A percentile compares a stretch with the other conserved stretches of the same genome.
Conservation (phyloP, 106 monocot species). For the Dioscorea zingiberensis region DNA sequence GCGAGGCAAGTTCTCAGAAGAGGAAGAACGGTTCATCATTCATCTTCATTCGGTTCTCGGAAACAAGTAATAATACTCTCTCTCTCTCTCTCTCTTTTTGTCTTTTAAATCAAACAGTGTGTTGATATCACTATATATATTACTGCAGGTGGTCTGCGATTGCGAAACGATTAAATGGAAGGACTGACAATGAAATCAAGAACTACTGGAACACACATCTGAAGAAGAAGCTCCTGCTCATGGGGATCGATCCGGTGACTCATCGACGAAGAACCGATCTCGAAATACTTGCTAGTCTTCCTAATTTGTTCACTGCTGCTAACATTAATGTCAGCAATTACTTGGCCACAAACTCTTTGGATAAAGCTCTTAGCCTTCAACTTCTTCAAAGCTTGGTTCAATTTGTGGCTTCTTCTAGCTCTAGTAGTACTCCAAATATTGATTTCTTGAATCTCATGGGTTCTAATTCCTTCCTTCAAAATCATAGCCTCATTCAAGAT, state of each 20-base stretch:
- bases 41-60: slow-evolving; percentile 51
- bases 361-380: slow-evolving; percentile 20
- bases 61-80: slow-evolving; percentile 33
- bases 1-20: slow-evolving; percentile 50
- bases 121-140: not conserved
- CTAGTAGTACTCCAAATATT: slow-evolving; percentile 5
- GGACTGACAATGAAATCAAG: slow-evolving; percentile 73
- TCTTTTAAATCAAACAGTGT: too few relatives aligned
- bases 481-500: not conserved
- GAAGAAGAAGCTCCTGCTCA: slow-evolving; percentile 49
- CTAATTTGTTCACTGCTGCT: slow-evolving; percentile 16
- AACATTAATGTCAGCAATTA: slow-evolving; percentile 2
- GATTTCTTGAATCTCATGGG: slow-evolving; percentile 7
- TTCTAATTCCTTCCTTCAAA: not conserved
- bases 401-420: slow-evolving; percentile 3
- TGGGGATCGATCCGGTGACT: slow-evolving; percentile 61
- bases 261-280: slow-evolving; percentile 33
- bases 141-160: slow-evolving; percentile 51
- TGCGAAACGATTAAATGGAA: slow-evolving; percentile 24
- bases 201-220: slow-evolving; percentile 75
- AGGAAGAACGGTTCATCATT: slow-evolving; percentile 53
- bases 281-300: slow-evolving; percentile 20
- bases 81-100: too few relatives aligned
- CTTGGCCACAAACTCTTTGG: not conserved
- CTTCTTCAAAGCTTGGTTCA: slow-evolving; percentile 30